phyloP scores from a whole-genome alignment of 2,329 filamentous ascomycete genomes.

The Fusarium ramigenum region DNA sequence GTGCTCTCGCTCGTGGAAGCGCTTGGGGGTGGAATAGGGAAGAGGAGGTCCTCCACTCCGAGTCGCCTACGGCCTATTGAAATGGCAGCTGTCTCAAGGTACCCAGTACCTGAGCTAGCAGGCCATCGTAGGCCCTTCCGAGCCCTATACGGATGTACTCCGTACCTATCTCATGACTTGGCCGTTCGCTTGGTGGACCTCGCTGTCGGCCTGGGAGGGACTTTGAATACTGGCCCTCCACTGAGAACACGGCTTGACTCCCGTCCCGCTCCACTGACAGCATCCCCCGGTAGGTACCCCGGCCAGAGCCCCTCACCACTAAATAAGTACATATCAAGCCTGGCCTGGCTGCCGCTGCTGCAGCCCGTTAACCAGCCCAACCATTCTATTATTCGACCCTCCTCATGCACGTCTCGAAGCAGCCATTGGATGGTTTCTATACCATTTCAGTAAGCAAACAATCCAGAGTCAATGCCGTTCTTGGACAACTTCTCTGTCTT shows the following conservation, averaged over 20 bases:
- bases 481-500: not conserved
- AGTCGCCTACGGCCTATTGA: conserved; percentile 10
- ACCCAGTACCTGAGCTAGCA: conserved; percentile 3
- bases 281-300: conserved; percentile 17
- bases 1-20: conserved; percentile 26
- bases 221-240: conserved; percentile 29
- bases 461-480: not conserved
- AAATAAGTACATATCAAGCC: conserved; percentile 10
- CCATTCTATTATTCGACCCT: conserved; percentile 16
- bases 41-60: conserved; percentile 35
- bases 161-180: conserved; percentile 20
- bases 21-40: conserved; percentile 33
- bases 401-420: not conserved
- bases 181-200: conserved; percentile 29
- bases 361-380: conserved; percentile 21
- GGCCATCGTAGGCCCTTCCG: not conserved
- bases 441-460: conserved; percentile 1
- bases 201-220: conserved; percentile 19
- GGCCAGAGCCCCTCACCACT: conserved; percentile 20
- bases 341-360: conserved; percentile 25
- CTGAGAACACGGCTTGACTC: conserved; percentile 27
- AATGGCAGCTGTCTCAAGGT: conserved; percentile 15
- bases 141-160: conserved; percentile 11
- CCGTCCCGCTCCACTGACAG: conserved; percentile 38
- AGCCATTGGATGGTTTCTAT: conserved; percentile 9